Evolutionary conservation across 1,284 basidiomycete species (phyloP).

Genomic region (Chiua sp.): DNA sequence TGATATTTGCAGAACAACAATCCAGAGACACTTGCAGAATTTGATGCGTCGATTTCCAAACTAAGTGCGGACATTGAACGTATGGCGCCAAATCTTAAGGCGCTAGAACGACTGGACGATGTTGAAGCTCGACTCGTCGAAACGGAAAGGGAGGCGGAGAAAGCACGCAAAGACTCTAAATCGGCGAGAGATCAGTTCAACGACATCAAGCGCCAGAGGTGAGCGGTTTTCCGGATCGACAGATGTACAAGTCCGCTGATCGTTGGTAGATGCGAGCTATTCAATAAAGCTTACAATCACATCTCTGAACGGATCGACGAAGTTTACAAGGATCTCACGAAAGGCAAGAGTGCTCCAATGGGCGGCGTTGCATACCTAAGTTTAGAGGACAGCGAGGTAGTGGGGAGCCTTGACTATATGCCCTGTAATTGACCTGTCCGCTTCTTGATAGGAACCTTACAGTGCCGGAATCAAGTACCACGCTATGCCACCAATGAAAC

Average conservation of each 20-base stretch:
- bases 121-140: conserved; percentile 82
- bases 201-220: conserved; percentile 86
- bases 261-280: conserved; percentile 70
- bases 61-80: conserved; percentile 87
- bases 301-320: conserved; percentile 94
- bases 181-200: conserved; percentile 90
- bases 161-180: conserved; percentile 85
- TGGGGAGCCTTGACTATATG: conserved; percentile 17
- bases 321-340: conserved; percentile 98
- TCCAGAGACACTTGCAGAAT: conserved; percentile 70
- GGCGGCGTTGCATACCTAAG: conserved; percentile 97
- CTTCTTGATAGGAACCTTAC: conserved; percentile 83
- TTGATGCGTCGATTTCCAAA: conserved; percentile 80
- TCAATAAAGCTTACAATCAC: conserved; percentile 97
- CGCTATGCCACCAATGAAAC: conserved; percentile 99
- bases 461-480: conserved; percentile 96
- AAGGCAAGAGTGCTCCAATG: conserved; percentile 90
- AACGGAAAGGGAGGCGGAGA: conserved; percentile 79
- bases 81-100: conserved; percentile 97
- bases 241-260: not conserved
- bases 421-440: conserved; percentile 5
- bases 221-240: conserved; percentile 17
- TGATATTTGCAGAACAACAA: conserved; percentile 60
- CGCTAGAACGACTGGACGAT: conserved; percentile 92
- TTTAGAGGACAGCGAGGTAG: conserved; percentile 93